Percentiles rank a stretch among this genome's conserved stretches.
phyloP scores from a whole-genome alignment of 73 alveolate species.

The Paramecium sonneborni region DNA sequence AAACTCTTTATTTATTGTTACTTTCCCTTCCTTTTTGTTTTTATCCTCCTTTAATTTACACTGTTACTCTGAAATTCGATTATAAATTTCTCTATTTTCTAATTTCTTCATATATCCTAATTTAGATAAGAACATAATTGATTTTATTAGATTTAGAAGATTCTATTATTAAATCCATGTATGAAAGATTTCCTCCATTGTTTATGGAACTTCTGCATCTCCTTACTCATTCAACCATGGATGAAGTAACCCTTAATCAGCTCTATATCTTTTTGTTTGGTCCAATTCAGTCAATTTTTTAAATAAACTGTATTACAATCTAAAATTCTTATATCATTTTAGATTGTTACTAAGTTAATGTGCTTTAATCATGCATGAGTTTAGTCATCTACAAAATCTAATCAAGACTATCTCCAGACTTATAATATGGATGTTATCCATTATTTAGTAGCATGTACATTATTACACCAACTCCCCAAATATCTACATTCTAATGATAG shows the following conservation, averaged over 20 bases:
- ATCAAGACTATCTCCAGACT: slow-evolving; percentile 49
- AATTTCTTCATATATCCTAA: not conserved
- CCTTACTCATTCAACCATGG: slow-evolving; percentile 76
- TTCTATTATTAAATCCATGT: not conserved
- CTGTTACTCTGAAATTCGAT: not conserved
- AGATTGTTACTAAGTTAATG: slow-evolving; percentile 21
- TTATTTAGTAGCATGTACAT: slow-evolving; percentile 64
- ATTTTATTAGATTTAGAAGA: not conserved
- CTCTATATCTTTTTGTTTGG: slow-evolving; percentile 76
- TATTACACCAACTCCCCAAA: slow-evolving; percentile 78
- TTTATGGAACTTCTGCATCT: slow-evolving; percentile 44
- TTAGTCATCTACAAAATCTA: slow-evolving; percentile 62
- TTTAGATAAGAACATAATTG: not conserved
- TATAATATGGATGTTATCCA: slow-evolving; percentile 77
- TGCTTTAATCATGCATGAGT: slow-evolving; percentile 10
- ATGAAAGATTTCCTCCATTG: slow-evolving; percentile 58
- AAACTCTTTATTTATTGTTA: slow-evolving; percentile 13
- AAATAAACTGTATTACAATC: slow-evolving; percentile 68
- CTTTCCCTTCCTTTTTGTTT: slow-evolving; percentile 19
- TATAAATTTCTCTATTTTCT: not conserved
- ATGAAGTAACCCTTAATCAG: slow-evolving; percentile 74
- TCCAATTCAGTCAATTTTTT: slow-evolving; percentile 75
- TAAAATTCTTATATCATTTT: slow-evolving; percentile 14
- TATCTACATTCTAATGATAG: slow-evolving; percentile 65
- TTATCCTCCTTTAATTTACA: not conserved